Evolutionary conservation across 202 grass and related monocot species (phyloP), one percentile per base, ranked within the genome.

Genomic region (Cymbopogon flexuosus): DNA sequence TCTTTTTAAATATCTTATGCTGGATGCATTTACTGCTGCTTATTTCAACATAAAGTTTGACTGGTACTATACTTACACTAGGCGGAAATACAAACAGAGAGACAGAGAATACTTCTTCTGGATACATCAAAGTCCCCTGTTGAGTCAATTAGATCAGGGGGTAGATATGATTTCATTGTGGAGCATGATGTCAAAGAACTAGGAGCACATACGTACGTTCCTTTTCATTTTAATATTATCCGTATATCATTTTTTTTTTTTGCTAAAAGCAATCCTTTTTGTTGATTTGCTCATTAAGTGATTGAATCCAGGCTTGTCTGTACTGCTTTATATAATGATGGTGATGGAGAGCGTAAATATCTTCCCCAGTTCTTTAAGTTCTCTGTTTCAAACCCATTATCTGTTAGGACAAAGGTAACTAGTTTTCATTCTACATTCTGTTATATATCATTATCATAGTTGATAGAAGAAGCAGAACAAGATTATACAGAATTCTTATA

Each of bases 301-400:
- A 45, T 73, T 85, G 40, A 68, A 89, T 89, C 36, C 45, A 99
- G 92, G 83, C 96, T 99, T 96, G 90, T 99, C 42, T 99, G 96
- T 80, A 93, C 90, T 86, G 92, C 96, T 87, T 71, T 96, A 70
- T 99, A 99, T 88, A 93, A 87, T 85, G 96, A 95, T 15, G 96
- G 90, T 60, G 92, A 99, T 68, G 82, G 84, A 19, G 96, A 99
- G 85, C 86, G 90, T 73, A 99, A 99, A 87, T 99, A 99, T 93
- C 96, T 99, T 74, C 96, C 96, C n/a, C 96, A 99, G 77, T 99
- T 99, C 87, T 99, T 99, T 83, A 99, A 99, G 71, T 99, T 99
- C 65, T 81, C 83, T 65, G 92, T 99, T 68, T 90, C 89, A 66
- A 99, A 99, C 67, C 96, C 96, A 64, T 90, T 99, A 35, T 96